Evolutionary conservation across 805 yeast genomes (phyloP).

Genomic region (Candida golubevii): DNA sequence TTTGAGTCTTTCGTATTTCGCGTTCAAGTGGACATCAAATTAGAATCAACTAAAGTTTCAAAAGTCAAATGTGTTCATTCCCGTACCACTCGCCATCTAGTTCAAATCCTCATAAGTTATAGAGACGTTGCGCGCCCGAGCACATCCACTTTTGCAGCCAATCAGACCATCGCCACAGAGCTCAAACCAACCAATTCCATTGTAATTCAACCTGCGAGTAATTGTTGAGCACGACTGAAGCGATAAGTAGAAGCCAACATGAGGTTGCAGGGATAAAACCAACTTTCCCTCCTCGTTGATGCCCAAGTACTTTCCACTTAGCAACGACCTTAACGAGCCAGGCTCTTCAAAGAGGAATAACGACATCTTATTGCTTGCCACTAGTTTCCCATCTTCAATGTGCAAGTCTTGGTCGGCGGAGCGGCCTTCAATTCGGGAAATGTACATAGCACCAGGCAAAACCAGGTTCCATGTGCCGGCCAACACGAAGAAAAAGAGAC

Average conservation of each 20-base stretch:
- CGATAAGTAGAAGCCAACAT: slow-evolving; percentile 1
- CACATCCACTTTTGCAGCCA: slow-evolving; percentile 6
- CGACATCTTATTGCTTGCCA: slow-evolving; percentile 1
- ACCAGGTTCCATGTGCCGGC: neutral
- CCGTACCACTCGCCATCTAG: too few species aligned
- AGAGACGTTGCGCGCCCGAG: neutral
- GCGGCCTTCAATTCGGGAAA: neutral
- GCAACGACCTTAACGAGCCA: slow-evolving; percentile 1
- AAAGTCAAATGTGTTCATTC: too few species aligned
- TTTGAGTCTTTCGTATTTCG: too few species aligned
- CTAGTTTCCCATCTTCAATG: neutral
- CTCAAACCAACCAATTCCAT: slow-evolving; percentile 2
- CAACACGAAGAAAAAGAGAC: neutral
- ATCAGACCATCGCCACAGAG: slow-evolving; percentile 5
- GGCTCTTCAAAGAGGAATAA: neutral
- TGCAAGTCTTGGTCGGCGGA: slow-evolving; percentile 3
- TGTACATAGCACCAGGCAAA: slow-evolving; percentile 1
- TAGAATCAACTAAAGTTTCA: too few species aligned
- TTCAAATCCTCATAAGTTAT: slow-evolving; percentile 1
- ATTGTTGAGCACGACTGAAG: neutral
- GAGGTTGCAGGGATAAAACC: neutral
- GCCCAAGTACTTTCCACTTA: slow-evolving; percentile 1
- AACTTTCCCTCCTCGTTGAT: slow-evolving; percentile 1
- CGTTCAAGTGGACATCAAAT: too few species aligned
- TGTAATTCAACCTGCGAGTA: neutral